These are phyloP conservation scores for Leptographium radiaticola DNA, from an alignment of 2,329 filamentous ascomycete genomes.

Conservation along the genomic window DNA sequence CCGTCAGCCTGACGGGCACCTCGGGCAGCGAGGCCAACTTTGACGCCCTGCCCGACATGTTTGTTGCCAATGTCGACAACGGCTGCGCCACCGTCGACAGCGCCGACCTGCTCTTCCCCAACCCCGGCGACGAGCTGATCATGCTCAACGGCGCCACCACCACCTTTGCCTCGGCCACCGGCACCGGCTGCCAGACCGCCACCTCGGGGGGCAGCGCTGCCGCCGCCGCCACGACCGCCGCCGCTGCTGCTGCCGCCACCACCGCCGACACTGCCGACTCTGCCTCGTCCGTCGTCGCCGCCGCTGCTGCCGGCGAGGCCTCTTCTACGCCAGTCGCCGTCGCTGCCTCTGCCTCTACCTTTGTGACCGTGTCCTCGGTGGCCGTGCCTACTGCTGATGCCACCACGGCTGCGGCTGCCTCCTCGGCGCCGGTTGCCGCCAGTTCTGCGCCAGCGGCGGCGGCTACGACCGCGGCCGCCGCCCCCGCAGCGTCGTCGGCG, in stretches of 20 bases:
- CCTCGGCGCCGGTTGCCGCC: conserved; percentile 7
- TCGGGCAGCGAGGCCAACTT: conserved; percentile 37
- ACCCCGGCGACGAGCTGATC: conserved; percentile 48
- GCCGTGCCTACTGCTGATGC: neutral
- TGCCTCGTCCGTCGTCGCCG: neutral
- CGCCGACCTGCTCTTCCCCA: conserved; percentile 51
- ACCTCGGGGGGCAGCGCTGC: conserved; percentile 12
- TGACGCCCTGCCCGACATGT: conserved; percentile 57
- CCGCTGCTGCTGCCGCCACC: conserved; percentile 8
- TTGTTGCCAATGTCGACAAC: conserved; percentile 54
- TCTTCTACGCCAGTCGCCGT: conserved; percentile 12
- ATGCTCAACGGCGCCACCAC: conserved; percentile 26
- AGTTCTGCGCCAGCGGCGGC: neutral
- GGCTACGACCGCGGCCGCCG: neutral
- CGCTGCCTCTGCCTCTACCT: conserved; percentile 2
- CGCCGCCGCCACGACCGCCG: conserved; percentile 10
- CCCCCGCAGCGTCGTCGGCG: neutral
- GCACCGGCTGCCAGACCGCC: conserved; percentile 15
- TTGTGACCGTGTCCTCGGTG: neutral
- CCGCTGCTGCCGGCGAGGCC: neutral
- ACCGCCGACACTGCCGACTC: conserved; percentile 5
- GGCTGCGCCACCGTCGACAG: conserved; percentile 41
- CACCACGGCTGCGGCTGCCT: neutral
- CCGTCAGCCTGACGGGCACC: conserved; percentile 49
- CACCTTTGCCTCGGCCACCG: conserved; percentile 18